phyloP scores from a whole-genome alignment of 805 yeast species.

The Yarrowia sp. region DNA sequence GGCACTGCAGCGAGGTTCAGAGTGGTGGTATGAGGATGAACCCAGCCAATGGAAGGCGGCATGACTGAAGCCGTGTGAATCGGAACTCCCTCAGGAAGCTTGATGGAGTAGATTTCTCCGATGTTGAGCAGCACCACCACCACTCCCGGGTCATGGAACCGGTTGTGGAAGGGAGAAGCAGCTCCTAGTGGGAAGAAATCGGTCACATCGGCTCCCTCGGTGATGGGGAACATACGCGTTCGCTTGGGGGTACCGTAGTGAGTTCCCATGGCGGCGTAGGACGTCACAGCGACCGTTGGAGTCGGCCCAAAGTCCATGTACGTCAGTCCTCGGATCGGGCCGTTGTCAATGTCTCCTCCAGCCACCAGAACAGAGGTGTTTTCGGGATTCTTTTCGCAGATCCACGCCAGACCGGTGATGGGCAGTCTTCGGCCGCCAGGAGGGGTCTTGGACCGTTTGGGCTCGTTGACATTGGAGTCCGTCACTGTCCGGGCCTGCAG shows the following conservation, averaged over 20 bases:
- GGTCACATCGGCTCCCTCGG: conserved; percentile 54
- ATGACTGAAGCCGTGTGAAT: conserved; percentile 64
- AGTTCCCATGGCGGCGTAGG: conserved; percentile 81
- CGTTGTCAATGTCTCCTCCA: conserved; percentile 65
- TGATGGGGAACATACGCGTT: conserved; percentile 64
- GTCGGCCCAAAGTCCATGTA: conserved; percentile 77
- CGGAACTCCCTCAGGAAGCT: conserved; percentile 62
- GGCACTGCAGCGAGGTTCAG: conserved; percentile 64
- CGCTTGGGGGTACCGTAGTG: conserved; percentile 69
- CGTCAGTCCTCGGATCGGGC: conserved; percentile 55
- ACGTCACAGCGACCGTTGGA: conserved; percentile 77
- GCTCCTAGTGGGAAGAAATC: conserved; percentile 62
- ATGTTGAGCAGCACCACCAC: conserved; percentile 64
- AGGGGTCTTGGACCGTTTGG: conserved; percentile 47
- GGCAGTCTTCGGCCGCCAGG: conserved; percentile 45
- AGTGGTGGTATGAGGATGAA: conserved; percentile 72
- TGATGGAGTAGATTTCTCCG: conserved; percentile 69
- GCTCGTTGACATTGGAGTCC: conserved; percentile 68
- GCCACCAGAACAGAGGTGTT: conserved; percentile 73
- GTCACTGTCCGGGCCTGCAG: conserved; percentile 76
- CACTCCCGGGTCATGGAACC: conserved; percentile 77
- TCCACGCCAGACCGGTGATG: conserved; percentile 71
- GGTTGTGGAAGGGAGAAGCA: conserved; percentile 77
- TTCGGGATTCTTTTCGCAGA: conserved; percentile 81
- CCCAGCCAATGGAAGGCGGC: conserved; percentile 82